Percentiles rank a stretch among this genome's conserved stretches.
phyloP scores from a whole-genome alignment of 805 yeast species.

The Dipodascus albidus region DNA sequence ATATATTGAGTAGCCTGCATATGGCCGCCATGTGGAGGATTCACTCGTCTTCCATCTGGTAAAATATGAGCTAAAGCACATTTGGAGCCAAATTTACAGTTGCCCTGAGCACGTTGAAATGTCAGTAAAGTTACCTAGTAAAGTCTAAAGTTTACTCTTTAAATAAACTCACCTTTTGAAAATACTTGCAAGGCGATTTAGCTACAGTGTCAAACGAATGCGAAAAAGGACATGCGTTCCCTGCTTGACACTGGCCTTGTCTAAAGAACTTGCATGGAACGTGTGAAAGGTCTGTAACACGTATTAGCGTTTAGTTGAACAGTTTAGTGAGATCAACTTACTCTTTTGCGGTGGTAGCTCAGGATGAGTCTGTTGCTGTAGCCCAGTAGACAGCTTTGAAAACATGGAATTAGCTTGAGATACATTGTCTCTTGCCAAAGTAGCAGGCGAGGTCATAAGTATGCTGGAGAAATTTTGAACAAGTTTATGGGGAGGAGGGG shows the following conservation, averaged over 20 bases:
- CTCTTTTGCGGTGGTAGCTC: not conserved
- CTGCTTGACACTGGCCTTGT: conserved; percentile 95
- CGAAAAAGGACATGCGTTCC: conserved; percentile 81
- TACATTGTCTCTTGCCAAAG: conserved; percentile 1
- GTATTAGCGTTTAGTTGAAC: not conserved
- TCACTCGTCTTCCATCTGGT: conserved; percentile 81
- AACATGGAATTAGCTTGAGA: not conserved
- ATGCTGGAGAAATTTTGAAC: not conserved
- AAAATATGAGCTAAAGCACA: conserved; percentile 89
- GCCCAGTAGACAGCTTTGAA: not conserved
- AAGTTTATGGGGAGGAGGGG: not conserved
- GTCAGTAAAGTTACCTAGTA: not conserved
- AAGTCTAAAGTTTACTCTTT: not conserved
- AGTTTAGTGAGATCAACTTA: not conserved
- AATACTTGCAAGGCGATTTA: conserved; percentile 73
- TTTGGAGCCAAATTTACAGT: conserved; percentile 87
- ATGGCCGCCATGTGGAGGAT: conserved; percentile 20
- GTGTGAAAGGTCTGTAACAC: conserved; percentile 56
- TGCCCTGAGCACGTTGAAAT: conserved; percentile 37
- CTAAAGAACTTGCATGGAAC: conserved; percentile 92
- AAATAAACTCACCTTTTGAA: conserved; percentile 40
- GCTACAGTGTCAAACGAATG: conserved; percentile 53
- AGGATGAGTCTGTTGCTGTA: not conserved
- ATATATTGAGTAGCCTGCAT: conserved; percentile 4
- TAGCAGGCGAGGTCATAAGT: conserved; percentile 1